These are phyloP conservation scores for Vaucheria bursata DNA, from an alignment of 352 stramenopile species.

Conservation along the genomic window DNA sequence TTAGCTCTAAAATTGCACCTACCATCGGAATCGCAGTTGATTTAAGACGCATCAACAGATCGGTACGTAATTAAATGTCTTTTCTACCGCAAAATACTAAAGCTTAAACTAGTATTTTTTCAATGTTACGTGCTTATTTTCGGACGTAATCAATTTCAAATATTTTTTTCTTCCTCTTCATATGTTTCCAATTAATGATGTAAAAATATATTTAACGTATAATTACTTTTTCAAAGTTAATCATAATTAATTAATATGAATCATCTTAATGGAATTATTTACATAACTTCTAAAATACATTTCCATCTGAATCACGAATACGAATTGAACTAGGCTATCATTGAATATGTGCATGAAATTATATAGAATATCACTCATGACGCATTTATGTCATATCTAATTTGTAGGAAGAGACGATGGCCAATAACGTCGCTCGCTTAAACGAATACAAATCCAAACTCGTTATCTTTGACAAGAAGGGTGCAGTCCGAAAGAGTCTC, in stretches of 20 bases:
- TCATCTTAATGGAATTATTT: too few species aligned
- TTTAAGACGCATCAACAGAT: constrained; percentile 94
- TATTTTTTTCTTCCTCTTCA: too few species aligned
- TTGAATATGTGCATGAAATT: not conserved
- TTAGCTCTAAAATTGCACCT: constrained; percentile 85
- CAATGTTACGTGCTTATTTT: too few species aligned
- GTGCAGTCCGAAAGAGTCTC: not conserved
- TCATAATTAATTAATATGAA: too few species aligned
- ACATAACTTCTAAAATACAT: too few species aligned
- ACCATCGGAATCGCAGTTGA: constrained; percentile 98
- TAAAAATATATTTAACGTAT: too few species aligned
- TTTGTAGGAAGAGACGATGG: not conserved
- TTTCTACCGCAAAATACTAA: too few species aligned
- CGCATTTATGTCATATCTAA: not conserved
- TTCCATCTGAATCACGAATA: too few species aligned
- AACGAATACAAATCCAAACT: not conserved
- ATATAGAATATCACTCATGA: not conserved
- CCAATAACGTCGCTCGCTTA: not conserved
- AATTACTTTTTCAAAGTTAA: too few species aligned
- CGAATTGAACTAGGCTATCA: not conserved
- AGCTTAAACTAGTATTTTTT: too few species aligned
- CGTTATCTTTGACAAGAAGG: constrained; percentile 3
- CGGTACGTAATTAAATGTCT: constrained; percentile 60
- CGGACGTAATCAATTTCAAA: too few species aligned
- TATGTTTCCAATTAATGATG: too few species aligned